phyloP scores from a whole-genome alignment of 495 filamentous ascomycete genomes.

The Penicillium pulvis region DNA sequence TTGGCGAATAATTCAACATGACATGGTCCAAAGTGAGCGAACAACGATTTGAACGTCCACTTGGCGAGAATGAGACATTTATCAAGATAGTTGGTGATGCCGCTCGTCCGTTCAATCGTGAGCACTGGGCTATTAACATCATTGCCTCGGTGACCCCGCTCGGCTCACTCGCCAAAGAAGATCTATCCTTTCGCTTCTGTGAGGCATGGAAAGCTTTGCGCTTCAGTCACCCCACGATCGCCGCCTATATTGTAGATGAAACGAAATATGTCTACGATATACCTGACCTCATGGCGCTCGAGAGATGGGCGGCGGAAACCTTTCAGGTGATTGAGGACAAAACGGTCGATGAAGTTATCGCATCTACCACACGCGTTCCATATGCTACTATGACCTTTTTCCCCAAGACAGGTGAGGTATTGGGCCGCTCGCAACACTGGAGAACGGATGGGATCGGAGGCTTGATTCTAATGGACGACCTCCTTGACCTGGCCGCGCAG shows the following conservation, averaged over 20 bases:
- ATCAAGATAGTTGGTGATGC: constrained; percentile 10
- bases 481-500: constrained; percentile 4
- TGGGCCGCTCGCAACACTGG: constrained; percentile 9
- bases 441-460: constrained; percentile 6
- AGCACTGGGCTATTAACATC: constrained; percentile 9
- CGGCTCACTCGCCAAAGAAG: constrained; percentile 7
- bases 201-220: constrained; percentile 8
- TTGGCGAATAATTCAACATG: neutral
- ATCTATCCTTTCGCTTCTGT: constrained; percentile 2
- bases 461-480: constrained; percentile 9
- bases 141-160: constrained; percentile 8
- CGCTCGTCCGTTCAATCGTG: constrained; percentile 10
- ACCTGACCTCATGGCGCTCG: constrained; percentile 1
- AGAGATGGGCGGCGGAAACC: constrained; percentile 6
- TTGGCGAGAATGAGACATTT: constrained; percentile 9
- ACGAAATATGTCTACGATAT: constrained; percentile 9
- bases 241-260: constrained; percentile 10
- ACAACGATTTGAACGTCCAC: constrained; percentile 2
- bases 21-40: constrained; percentile 6
- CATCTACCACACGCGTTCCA: constrained; percentile 8
- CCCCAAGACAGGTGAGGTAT: constrained; percentile 6
- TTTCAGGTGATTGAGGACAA: constrained; percentile 9
- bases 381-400: constrained; percentile 9
- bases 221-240: constrained; percentile 5
- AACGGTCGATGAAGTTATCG: constrained; percentile 6